phyloP scores from a whole-genome alignment of 176 grass and related monocot genomes.

The Lolium multiflorum region DNA sequence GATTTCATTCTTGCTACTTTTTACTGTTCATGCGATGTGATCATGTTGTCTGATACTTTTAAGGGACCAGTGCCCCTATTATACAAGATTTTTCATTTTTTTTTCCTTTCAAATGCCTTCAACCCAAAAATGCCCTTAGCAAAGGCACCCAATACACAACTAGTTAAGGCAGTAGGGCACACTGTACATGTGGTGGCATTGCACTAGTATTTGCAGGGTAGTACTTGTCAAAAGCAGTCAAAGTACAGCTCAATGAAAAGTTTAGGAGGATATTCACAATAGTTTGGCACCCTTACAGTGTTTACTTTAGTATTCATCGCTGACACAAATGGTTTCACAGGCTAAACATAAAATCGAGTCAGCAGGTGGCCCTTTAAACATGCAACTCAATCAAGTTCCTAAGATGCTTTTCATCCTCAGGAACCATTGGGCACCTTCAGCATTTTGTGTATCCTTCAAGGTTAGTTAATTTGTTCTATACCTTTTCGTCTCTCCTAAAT shows the following conservation, averaged over 20 bases:
- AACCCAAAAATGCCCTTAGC: neutral
- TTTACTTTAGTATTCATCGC: neutral
- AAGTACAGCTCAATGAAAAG: neutral
- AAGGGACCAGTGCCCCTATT: neutral
- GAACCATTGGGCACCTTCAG: conserved; percentile 73
- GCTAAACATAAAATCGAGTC: conserved; percentile 97
- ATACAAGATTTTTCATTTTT: neutral
- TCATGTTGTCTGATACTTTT: neutral
- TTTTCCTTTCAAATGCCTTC: neutral
- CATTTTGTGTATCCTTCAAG: conserved; percentile 98
- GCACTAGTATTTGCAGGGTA: neutral
- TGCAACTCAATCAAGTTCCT: conserved; percentile 86
- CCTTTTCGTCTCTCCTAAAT: neutral
- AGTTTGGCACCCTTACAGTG: conserved; percentile 7
- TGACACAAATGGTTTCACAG: conserved; percentile 45
- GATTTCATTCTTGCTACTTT: neutral
- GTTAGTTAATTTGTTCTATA: conserved; percentile 21
- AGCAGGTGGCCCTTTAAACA: conserved; percentile 81
- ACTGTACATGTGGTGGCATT: neutral
- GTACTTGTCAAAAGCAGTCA: neutral
- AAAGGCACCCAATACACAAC: neutral
- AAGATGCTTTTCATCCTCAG: conserved; percentile 88
- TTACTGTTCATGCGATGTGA: neutral
- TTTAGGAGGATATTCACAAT: neutral
- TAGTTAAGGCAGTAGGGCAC: neutral